Evolutionary conservation across 495 filamentous ascomycete species (phyloP), one percentile per base, ranked within the genome.

Genomic region (Hypomontagnella monticulosa): DNA sequence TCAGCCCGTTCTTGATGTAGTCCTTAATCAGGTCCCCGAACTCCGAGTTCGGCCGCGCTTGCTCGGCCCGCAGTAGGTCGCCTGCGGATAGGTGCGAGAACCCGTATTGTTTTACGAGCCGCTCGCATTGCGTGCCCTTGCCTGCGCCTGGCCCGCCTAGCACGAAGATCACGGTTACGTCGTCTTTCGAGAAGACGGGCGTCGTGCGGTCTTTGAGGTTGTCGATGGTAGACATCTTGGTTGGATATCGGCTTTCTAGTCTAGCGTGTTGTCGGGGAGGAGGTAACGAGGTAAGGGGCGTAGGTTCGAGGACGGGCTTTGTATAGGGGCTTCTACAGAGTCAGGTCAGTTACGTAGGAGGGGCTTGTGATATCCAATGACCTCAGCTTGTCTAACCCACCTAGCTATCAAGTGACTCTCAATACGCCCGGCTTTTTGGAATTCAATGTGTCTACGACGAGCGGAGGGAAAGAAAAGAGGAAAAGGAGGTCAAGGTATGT

Each of bases 61-160:
- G 95, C 78, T 99, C 95, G 44, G 90, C 93, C 43, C 95, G 92
- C 33, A 99, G 87, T 15, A 99, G 84, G 79, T 99, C 95, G 49
- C 96, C 95, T 8, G 95, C 95, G 9, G 88, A 92, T 7, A 98
- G 88, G 81, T 99, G 95, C 30, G 84, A 87, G 86, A 99, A 98
- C 73, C 87, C 88, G 80, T 93, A 97, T 78, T 93, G 89, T n/a
- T 83, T 79, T 27, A 97, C 93, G 12, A 99, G 87, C 56, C 92
- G 90, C 41, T 87, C 85, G 81, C 93, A 99, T 75, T 99, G 95
- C 30, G 90, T 93, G 65, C 90, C 90, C 73, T 93, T 93, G 61
- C 90, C 90, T 32, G 90, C 87, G 66, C 90, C 90, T 4, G 90
- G 90, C 6, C 90, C 90, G 75, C 90, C 90, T 53, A 93, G 89